phyloP scores from a whole-genome alignment of 2,329 filamentous ascomycete genomes.

The Keithomyces neogunnii region DNA sequence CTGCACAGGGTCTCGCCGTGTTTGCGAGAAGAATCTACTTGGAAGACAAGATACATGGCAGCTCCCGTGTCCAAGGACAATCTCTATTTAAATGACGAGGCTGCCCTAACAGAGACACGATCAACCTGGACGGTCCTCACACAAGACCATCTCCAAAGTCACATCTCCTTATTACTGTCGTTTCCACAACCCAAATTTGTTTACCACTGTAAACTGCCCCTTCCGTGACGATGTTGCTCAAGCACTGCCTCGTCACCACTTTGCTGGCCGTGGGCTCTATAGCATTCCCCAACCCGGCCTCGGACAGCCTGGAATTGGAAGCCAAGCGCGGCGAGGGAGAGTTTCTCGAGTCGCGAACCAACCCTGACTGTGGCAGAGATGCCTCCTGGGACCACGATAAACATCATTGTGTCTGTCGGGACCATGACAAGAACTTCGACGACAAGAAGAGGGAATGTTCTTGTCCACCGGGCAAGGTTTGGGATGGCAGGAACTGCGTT shows the following conservation, averaged over 20 bases:
- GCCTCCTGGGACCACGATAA: conserved; percentile 7
- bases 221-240: background rate
- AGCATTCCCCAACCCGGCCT: background rate
- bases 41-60: too few species aligned
- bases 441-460: background rate
- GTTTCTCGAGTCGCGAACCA: background rate
- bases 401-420: background rate
- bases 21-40: too few species aligned
- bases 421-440: background rate
- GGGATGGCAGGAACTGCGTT: background rate
- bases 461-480: background rate
- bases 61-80: too few species aligned
- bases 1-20: too few species aligned
- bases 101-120: too few species aligned
- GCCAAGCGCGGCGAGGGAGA: background rate
- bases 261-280: background rate
- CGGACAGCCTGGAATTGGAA: background rate
- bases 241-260: background rate
- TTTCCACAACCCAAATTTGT: too few species aligned
- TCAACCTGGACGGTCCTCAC: too few species aligned
- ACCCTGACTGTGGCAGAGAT: conserved; percentile 7
- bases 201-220: background rate
- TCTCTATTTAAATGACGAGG: too few species aligned
- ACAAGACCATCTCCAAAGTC: too few species aligned
- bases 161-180: too few species aligned